These are phyloP conservation scores for Gossypium ekmanianum DNA, from an alignment of 345 rosid species.

Conservation along the genomic window DNA sequence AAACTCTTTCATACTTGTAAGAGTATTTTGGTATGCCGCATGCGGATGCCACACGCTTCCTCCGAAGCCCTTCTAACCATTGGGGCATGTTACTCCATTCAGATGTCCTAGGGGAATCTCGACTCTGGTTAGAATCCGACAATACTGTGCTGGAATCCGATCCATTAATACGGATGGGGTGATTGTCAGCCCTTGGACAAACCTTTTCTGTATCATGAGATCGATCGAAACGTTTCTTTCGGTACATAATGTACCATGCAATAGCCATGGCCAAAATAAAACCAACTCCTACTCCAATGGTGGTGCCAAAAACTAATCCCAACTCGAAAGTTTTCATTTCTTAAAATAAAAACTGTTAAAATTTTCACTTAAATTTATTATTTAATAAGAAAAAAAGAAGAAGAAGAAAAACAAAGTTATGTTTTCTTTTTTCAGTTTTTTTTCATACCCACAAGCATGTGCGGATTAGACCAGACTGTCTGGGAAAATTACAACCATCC, in stretches of 20 bases:
- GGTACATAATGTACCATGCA: constrained; percentile 38
- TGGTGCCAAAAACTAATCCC: constrained; percentile 53
- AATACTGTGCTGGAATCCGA: constrained; percentile 39
- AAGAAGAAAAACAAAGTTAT: no score
- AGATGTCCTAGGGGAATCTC: constrained; percentile 54
- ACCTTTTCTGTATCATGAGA: constrained; percentile 45
- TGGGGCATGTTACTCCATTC: constrained; percentile 42
- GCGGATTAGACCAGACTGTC: neutral
- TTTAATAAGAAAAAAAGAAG: no score
- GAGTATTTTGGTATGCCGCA: constrained; percentile 69
- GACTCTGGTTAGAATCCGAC: constrained; percentile 53
- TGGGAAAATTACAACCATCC: neutral
- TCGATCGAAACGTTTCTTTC: constrained; percentile 36
- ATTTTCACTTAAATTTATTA: no score
- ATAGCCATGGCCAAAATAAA: constrained; percentile 44
- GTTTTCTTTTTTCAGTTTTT: no score
- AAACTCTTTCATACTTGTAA: constrained; percentile 42
- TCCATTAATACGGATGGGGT: constrained; percentile 48
- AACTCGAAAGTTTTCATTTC: neutral
- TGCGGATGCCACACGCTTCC: constrained; percentile 36
- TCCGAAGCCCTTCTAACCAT: constrained; percentile 57
- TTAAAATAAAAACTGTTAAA: no score
- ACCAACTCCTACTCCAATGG: constrained; percentile 54
- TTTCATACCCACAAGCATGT: neutral
- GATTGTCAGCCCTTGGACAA: constrained; percentile 42